These are phyloP conservation scores for Collariella sp. DNA, from an alignment of 495 filamentous ascomycete genomes.

Conservation along the genomic window DNA sequence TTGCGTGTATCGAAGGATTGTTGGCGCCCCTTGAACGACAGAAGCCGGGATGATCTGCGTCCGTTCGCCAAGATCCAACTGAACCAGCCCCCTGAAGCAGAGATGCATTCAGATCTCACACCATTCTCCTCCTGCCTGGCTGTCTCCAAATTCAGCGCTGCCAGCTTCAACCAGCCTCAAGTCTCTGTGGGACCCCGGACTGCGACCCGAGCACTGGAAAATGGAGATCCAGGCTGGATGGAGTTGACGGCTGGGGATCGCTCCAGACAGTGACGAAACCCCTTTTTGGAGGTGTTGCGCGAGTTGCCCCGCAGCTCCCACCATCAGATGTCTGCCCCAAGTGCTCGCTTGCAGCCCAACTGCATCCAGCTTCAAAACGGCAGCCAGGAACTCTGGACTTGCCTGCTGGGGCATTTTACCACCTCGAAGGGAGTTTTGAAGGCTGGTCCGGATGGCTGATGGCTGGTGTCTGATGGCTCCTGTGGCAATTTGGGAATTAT, in stretches of 20 bases:
- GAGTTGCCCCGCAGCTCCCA: conserved; percentile 7
- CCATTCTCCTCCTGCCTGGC: too few relatives aligned
- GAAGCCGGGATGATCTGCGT: too few relatives aligned
- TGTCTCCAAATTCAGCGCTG: too few relatives aligned
- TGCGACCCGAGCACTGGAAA: not conserved
- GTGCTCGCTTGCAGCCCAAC: conserved; percentile 1
- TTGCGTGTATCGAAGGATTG: not conserved
- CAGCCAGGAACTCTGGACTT: conserved; percentile 12
- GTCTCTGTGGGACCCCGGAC: not conserved
- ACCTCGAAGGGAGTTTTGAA: conserved; percentile 6
- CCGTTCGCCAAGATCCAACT: too few relatives aligned
- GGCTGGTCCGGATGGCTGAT: conserved; percentile 10
- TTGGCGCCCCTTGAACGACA: too few relatives aligned
- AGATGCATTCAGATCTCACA: not conserved
- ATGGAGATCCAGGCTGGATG: not conserved
- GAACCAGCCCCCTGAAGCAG: too few relatives aligned
- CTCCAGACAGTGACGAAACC: not conserved
- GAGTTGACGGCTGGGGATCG: not conserved
- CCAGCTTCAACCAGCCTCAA: too few relatives aligned
- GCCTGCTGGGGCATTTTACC: conserved; percentile 23
- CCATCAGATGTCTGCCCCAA: not conserved
- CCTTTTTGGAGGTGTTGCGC: not conserved
- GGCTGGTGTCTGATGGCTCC: not conserved
- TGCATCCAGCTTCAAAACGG: not conserved
- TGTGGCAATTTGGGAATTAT: conserved; percentile 10